Base-by-base conservation (phyloP, 306 rosid species). In the Sindora glabra region DNA sequence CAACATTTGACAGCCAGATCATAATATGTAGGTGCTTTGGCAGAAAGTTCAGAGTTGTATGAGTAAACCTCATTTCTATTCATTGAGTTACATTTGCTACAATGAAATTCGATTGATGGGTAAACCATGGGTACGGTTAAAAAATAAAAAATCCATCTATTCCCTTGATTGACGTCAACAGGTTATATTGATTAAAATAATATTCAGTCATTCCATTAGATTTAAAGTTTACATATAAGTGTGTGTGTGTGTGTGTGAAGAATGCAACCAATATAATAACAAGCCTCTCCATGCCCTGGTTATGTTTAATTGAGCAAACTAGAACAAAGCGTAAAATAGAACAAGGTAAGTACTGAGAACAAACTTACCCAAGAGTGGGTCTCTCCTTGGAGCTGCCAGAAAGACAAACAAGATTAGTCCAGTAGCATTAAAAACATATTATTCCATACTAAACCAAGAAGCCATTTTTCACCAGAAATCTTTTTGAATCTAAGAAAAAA, bases 301-400 rank as follows among this genome's bases (percentile, higher is more conserved):
- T n/a, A n/a, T n/a, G n/a, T n/a, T n/a, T n/a, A n/a, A n/a, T n/a
- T 13, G 0, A 57, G 16, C 23, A 8, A 8, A 11, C 23, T 11
- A 3, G 0, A 52, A 27, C 10, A 27, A 23, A 56, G 46, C 36
- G n/a, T n/a, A 27, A 19, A 5, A 41, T 3, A 41, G 27, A 36
- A 39, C 3, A 24, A 2, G 16, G 17, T 17, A 63, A 8, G 52
- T 41, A 13, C 6, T 29, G 8, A 73, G 48, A 26, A 34, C 37
- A 42, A 15, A 56, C 94, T 77, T 68, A 83, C 97, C 97, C 97
- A 37, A 90, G 96, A 90, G 97, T 87, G 97, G 97, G 97, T 81
- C 79, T 90, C 97, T 87, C 97, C 97, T 87, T 90, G 84, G 96
- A 90, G 97, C 97, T 90, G 94, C 86, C 58, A 45, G 42, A 37